phyloP scores from a whole-genome alignment of 2,329 filamentous ascomycete genomes.

The Monosporascus sp. region DNA sequence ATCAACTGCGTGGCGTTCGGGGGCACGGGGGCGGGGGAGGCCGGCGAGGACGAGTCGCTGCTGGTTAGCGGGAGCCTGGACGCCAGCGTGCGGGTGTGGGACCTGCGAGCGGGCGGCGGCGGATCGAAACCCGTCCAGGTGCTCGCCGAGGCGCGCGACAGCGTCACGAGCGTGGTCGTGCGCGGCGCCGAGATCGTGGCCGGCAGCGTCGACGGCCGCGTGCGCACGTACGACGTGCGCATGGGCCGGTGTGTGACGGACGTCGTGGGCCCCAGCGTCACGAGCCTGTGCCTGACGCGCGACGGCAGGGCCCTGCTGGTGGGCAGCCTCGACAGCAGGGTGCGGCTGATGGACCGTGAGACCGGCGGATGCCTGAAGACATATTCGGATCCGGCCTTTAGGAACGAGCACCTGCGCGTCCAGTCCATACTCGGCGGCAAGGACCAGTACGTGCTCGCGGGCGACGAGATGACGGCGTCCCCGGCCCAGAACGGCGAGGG shows the following conservation, averaged over 20 bases:
- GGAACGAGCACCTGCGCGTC: conserved; percentile 68
- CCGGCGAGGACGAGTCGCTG: conserved; percentile 67
- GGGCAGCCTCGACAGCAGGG: conserved; percentile 66
- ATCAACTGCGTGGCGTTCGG: conserved; percentile 56
- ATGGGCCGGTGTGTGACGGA: conserved; percentile 68
- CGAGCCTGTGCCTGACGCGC: conserved; percentile 63
- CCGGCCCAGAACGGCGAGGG: conserved; percentile 44
- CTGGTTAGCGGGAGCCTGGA: conserved; percentile 72
- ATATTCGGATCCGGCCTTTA: conserved; percentile 54
- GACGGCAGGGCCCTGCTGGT: conserved; percentile 73
- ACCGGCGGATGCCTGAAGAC: conserved; percentile 68
- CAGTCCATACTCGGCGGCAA: conserved; percentile 69
- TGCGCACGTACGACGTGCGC: conserved; percentile 77
- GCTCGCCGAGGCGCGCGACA: conserved; percentile 67
- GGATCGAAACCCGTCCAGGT: conserved; percentile 63
- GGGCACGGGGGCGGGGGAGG: conserved; percentile 56
- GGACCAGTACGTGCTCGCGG: conserved; percentile 74
- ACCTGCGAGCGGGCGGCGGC: conserved; percentile 47
- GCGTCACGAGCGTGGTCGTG: conserved; percentile 48
- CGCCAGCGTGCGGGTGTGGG: conserved; percentile 72
- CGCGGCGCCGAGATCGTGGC: conserved; percentile 56
- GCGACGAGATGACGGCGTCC: conserved; percentile 59
- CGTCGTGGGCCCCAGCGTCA: conserved; percentile 66
- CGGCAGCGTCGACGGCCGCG: conserved; percentile 79
- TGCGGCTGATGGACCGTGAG: conserved; percentile 76